Conservation (phyloP, 805 yeast genomes). For the Candida multigemmis region DNA sequence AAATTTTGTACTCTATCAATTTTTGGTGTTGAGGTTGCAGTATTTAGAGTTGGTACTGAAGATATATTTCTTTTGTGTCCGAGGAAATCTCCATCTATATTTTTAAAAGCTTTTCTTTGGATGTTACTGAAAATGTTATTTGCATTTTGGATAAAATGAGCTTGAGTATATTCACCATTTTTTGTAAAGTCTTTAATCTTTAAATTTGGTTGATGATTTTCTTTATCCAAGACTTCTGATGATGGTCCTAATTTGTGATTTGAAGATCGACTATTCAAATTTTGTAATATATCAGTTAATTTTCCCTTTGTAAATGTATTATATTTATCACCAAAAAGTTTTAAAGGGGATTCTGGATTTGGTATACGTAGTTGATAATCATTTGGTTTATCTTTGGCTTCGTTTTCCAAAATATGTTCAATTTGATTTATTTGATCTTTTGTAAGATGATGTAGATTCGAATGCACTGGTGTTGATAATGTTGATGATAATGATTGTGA, state of each 20-base stretch:
- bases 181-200: conserved; percentile 22
- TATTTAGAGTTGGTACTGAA: conserved; percentile 2
- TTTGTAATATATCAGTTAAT: conserved; percentile 17
- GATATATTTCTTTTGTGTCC: conserved; percentile 1
- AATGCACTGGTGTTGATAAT: conserved; percentile 22
- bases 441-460: conserved; percentile 1
- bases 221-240: conserved; percentile 1
- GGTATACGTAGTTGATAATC: conserved; percentile 7
- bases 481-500: conserved; percentile 22
- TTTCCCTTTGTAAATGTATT: conserved; percentile 32
- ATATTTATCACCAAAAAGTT: conserved; percentile 27
- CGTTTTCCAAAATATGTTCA: conserved; percentile 13
- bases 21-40: conserved; percentile 34
- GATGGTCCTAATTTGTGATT: too few relatives aligned
- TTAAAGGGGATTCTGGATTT: conserved; percentile 32
- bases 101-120: conserved; percentile 16
- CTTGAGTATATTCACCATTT: conserved; percentile 23
- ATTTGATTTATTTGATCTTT: conserved; percentile 7
- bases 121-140: conserved; percentile 28
- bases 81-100: neutral
- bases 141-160: conserved; percentile 28
- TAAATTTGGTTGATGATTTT: conserved; percentile 9
- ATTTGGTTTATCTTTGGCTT: conserved; percentile 10
- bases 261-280: too few relatives aligned
- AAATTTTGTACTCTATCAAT: conserved; percentile 9